Percentiles rank a stretch among this genome's conserved stretches.
These are phyloP conservation scores for Pittosporum tobira DNA, from an alignment of 129 eudicot genomes.

Conservation along the genomic window DNA sequence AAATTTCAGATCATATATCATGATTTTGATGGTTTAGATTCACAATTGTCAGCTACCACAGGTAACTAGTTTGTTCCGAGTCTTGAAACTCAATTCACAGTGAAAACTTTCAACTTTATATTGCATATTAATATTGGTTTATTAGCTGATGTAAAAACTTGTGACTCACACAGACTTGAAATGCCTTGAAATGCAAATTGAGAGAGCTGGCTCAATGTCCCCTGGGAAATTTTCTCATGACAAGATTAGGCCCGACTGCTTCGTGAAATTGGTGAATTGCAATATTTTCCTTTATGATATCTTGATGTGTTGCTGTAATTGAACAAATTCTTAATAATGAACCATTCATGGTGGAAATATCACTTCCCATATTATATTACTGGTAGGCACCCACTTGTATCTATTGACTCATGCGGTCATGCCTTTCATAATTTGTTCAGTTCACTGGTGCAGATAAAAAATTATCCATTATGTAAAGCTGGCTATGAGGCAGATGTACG, in stretches of 20 bases:
- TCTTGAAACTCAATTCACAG: background rate
- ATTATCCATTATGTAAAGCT: constrained; percentile 34
- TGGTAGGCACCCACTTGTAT: background rate
- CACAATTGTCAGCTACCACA: constrained; percentile 17
- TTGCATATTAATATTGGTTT: background rate
- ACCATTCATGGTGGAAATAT: background rate
- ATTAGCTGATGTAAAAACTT: background rate
- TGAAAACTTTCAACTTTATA: background rate
- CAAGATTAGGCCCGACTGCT: constrained; percentile 68
- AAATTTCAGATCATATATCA: constrained; percentile 52
- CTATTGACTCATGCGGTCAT: constrained; percentile 1
- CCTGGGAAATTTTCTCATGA: constrained; percentile 50
- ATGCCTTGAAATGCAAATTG: constrained; percentile 53
- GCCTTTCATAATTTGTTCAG: constrained; percentile 4
- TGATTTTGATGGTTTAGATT: constrained; percentile 25
- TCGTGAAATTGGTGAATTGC: constrained; percentile 56
- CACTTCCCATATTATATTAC: background rate
- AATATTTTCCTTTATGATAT: background rate
- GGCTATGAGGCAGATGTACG: constrained; percentile 74
- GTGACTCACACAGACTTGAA: constrained; percentile 45
- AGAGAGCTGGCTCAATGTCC: constrained; percentile 45
- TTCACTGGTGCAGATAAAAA: constrained; percentile 38
- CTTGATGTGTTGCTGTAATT: background rate
- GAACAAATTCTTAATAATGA: background rate
- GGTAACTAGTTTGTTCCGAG: constrained; percentile 17